Percentiles rank a stretch among this genome's conserved stretches.
Conservation (phyloP, 2,329 filamentous ascomycete species). For the Pyricularia pennisetigena region DNA sequence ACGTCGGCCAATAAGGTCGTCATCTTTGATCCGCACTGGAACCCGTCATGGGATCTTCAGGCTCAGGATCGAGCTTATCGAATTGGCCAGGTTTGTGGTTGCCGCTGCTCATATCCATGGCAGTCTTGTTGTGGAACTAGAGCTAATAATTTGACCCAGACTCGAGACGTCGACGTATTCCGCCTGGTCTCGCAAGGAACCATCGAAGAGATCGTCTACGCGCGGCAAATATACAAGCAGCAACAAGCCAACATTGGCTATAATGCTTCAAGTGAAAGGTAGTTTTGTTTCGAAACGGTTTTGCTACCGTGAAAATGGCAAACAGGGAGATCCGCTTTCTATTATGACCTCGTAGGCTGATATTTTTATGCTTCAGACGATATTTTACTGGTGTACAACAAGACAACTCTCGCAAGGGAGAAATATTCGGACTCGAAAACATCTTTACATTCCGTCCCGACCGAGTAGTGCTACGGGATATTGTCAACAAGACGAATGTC, state of each 20-base stretch:
- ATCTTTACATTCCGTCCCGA: slow-evolving; percentile 75
- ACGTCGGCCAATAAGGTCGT: slow-evolving; percentile 98
- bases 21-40: slow-evolving; percentile 96
- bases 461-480: slow-evolving; percentile 77
- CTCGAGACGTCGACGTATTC: slow-evolving; percentile 88
- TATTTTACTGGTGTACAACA: slow-evolving; percentile 96
- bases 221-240: slow-evolving; percentile 96
- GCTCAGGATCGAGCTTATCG: slow-evolving; percentile 94
- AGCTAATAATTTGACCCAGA: background rate
- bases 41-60: slow-evolving; percentile 87
- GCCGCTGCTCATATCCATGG: background rate
- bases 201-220: slow-evolving; percentile 95
- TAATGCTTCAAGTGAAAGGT: slow-evolving; percentile 71
- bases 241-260: slow-evolving; percentile 98
- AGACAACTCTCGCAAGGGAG: slow-evolving; percentile 70
- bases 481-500: slow-evolving; percentile 97
- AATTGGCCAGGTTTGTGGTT: slow-evolving; percentile 64
- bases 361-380: slow-evolving; percentile 35
- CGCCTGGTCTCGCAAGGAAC: slow-evolving; percentile 84
- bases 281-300: background rate
- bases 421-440: slow-evolving; percentile 86
- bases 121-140: background rate
- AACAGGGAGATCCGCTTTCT: background rate
- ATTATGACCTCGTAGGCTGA: background rate
- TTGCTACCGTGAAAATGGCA: background rate